Evolutionary conservation across 1,284 basidiomycete genomes (phyloP), one percentile per base, ranked within the genome.

Genomic region (Boletus calvinii): DNA sequence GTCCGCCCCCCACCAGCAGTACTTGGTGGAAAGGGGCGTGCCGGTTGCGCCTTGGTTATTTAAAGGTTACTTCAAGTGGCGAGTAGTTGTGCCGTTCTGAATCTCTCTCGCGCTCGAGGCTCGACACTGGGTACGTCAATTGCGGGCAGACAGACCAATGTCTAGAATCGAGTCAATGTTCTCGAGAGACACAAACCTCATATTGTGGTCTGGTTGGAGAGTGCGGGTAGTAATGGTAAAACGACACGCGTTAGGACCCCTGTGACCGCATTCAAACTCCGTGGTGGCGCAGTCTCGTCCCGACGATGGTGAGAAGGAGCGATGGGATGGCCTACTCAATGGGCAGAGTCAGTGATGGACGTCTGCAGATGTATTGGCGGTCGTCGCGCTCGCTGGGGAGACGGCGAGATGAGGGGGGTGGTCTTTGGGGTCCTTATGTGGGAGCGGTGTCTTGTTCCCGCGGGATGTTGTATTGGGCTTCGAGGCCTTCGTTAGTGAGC

Each of bases 361-460:
- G 22, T 15, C n/a, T 36, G 36, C 15, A 7, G n/a, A 22, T 6
- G 40, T 37, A 20, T 29, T 50, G 38, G 37, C 2, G 43, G 50
- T 46, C 50, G 48, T 39, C 31, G 37, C 6, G 17, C 26, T 6
- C 39, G 54, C 37, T 36, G 39, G 8, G 22, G 26, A 26, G 15
- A 22, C 32, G 18, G 22, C 35, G 38, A 18, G 37, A 15, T 24
- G 20, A 32, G 17, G 10, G 31, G 17, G 1, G 41, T 38, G 46
- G 59, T 52, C 13, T 20, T 46, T 55, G 57, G 58, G 65, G 55
- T 68, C 59, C 54, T 17, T 35, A 44, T 1, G 20, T 47, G 30
- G 44, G 55, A 51, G 63, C 54, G 46, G 64, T 65, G 64, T 64
- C 34, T 39, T 53, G 50, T 67, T 70, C 66, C 66, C 65, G 68